Conservation (phyloP, 2,329 filamentous ascomycete species). For the Stachybotrys elegans region DNA sequence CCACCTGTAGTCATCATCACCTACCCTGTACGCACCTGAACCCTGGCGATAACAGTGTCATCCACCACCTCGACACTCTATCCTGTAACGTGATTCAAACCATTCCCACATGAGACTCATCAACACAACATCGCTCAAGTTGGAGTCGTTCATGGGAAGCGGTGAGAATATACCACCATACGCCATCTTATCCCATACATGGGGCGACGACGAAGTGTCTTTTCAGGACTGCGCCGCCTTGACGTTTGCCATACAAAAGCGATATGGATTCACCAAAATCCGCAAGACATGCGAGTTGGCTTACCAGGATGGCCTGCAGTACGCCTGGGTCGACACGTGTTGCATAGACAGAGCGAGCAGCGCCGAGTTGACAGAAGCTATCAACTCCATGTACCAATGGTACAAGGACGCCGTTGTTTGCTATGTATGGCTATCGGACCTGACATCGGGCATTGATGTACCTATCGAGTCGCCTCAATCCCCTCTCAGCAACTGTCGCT, state of each 20-base stretch:
- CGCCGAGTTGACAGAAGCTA: constrained; percentile 19
- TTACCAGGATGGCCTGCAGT: constrained; percentile 4
- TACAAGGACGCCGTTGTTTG: constrained; percentile 17
- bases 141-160: constrained; percentile 16
- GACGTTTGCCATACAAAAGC: constrained; percentile 1
- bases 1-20: no score
- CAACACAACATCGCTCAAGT: constrained; percentile 13
- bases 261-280: constrained; percentile 15
- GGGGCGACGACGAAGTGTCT: constrained; percentile 22
- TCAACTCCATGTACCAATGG: constrained; percentile 23
- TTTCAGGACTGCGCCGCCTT: constrained; percentile 18
- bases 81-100: no score
- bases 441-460: neutral
- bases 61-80: no score
- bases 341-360: constrained; percentile 22
- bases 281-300: constrained; percentile 11
- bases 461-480: neutral
- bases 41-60: no score
- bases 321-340: constrained; percentile 23
- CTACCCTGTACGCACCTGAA: no score
- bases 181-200: constrained; percentile 31
- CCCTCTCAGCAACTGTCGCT: constrained; percentile 7
- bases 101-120: constrained; percentile 25
- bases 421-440: constrained; percentile 19
- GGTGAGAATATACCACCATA: constrained; percentile 17